Base-by-base conservation (phyloP, 2,329 filamentous ascomycete species). In the Hansfordia pulvinata region DNA sequence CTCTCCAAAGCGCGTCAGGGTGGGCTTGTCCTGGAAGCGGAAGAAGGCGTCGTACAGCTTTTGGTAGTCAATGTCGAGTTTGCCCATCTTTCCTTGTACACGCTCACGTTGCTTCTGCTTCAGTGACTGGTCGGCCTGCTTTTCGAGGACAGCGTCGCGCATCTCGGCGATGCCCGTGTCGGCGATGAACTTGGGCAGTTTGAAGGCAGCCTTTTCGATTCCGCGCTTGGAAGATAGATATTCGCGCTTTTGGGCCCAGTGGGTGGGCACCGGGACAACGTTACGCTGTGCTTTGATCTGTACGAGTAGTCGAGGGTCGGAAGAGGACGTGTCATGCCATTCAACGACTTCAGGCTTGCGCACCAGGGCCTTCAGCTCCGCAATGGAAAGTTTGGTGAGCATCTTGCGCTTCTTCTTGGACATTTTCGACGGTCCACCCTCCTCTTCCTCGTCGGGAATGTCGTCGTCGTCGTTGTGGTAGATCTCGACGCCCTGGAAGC, bases 11-110 rank as follows among this genome's bases (percentile, higher is more conserved):
- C 86, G 72, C 17, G 90, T 96, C 35, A 98, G 60, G 40, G 85
- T 76, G 0, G 90, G 90, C 55, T 98, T 98, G 20, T 84, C 93
- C 57, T 98, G 90, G 49, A 93, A 92, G 32, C 85, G 74, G 63
- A 98, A 98, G 62, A 98, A 98, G 4, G 90, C 90, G 49, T 96
- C 90, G 56, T 96, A 96, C 29, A 96, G 73, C 52, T 90, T 94
- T 48, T 93, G 84, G 52, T 98, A 98, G 53, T 98, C 90, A 39
- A 98, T 96, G 50, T 98, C 90, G 26, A 98, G 65, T 52, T 90
- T 92, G 35, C 90, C 90, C 69, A 94, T 90, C 57, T 96, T 96
- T 16, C 85, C 85, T 35, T 85, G 77, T 9, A 98, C 90, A 23
- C 90, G 70, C 53, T 94, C 90, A 25, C 90, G 73, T 56, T 94